A percentile compares a stretch with the other conserved stretches of the same genome.
These are phyloP conservation scores for Trichophyton schoenleinii DNA, from an alignment of 2,329 filamentous ascomycete species.

Conservation along the genomic window DNA sequence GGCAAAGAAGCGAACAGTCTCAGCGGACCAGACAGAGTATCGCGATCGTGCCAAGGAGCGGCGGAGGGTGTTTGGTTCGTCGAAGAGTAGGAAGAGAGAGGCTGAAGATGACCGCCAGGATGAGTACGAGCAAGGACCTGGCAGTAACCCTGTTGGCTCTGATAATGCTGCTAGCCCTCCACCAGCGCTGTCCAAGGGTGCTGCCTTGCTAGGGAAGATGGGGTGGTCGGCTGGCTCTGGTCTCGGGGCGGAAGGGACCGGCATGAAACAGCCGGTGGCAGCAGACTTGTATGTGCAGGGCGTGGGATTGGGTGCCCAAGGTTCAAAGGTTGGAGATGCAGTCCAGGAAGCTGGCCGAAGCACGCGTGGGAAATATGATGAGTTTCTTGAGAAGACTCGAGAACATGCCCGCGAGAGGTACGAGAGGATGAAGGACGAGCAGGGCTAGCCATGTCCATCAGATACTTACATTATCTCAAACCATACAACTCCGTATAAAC, in stretches of 20 bases:
- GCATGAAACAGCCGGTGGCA: slow-evolving; percentile 35
- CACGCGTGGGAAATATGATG: slow-evolving; percentile 36
- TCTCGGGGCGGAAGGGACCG: slow-evolving; percentile 37
- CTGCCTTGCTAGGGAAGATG: slow-evolving; percentile 40
- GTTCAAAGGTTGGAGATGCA: slow-evolving; percentile 38
- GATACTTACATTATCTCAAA: too few relatives aligned
- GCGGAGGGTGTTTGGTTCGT: slow-evolving; percentile 32
- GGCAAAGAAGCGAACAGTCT: slow-evolving; percentile 28
- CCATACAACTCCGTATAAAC: too few relatives aligned
- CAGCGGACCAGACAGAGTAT: slow-evolving; percentile 29
- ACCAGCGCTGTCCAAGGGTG: slow-evolving; percentile 35
- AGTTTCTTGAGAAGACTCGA: slow-evolving; percentile 37
- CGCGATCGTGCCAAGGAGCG: slow-evolving; percentile 37
- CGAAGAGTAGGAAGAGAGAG: slow-evolving; percentile 24
- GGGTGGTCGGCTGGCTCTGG: slow-evolving; percentile 38
- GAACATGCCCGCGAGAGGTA: slow-evolving; percentile 37
- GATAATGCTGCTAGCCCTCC: slow-evolving; percentile 14
- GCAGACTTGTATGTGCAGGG: slow-evolving; percentile 40
- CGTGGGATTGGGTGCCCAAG: slow-evolving; percentile 38
- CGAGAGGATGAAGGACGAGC: slow-evolving; percentile 27
- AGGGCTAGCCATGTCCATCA: neutral
- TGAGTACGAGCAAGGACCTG: slow-evolving; percentile 11
- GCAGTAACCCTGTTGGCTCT: neutral
- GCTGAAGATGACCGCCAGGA: slow-evolving; percentile 14
- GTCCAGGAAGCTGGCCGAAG: slow-evolving; percentile 37